Evolutionary conservation across 257 asterid species (phyloP), one percentile per base, ranked within the genome.

Genomic region (Buddleja alternifolia): DNA sequence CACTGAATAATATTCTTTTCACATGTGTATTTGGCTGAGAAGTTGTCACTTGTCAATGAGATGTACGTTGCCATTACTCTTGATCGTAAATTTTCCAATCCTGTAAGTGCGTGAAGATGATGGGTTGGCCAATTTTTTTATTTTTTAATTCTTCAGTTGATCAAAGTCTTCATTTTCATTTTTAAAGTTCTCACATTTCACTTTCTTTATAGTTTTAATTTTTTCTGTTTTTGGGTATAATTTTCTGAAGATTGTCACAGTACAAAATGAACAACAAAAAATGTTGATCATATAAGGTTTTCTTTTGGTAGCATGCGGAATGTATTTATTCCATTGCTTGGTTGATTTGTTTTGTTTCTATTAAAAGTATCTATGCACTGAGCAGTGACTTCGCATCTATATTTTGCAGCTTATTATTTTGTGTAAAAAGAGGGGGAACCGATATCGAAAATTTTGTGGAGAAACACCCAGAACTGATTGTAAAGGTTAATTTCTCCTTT

Each of bases 51-150:
- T 71, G 97, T 94, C 80, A 94, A 94, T 74, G 99, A 94, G 87
- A 94, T 94, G 99, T 94, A 94, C 83, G 91, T 94, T 41, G 96
- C 99, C 71, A 94, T 94, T 61, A 94, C 96, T 69, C 97, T 94
- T 62, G 99, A 94, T 63, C 99, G 97, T 71, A 80, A 66, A 81
- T 73, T 93, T 53, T 95, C 99, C 77, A 97, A 97, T 60, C 99
- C 99, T 67, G 99, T 93, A 87, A 85, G 99, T 88, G 71, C 67
- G 62, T 40, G 16, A 63, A 55, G 20, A 55, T 65, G n/a, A 16
- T 20, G 23, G 67, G 19, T 44, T 67, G 23, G 24, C n/a, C 53
- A 15, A 10, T 25, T 69, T 7, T 29, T 80, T 24, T 15, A 8
- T 23, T 55, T 25, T 17, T 59, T 10, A 6, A 50, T 14, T 53